Evolutionary conservation across 345 rosid species (phyloP).

Genomic region (Excoecaria agallocha): DNA sequence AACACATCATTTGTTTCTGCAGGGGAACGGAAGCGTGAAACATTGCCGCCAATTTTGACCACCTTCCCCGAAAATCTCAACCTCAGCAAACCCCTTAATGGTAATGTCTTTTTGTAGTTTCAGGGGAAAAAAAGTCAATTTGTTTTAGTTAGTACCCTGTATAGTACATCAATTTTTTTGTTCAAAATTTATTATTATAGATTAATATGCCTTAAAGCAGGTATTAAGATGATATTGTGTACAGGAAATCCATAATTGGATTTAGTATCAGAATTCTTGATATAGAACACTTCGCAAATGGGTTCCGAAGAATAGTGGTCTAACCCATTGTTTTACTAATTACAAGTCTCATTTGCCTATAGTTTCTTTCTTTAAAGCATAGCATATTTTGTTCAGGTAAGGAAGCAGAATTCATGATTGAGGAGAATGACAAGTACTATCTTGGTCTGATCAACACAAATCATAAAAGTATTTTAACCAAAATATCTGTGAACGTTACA

Average conservation of each 20-base stretch:
- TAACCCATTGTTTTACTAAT: not conserved
- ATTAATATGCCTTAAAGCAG: no score
- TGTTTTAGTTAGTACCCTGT: not conserved
- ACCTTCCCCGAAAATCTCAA: conserved; percentile 13
- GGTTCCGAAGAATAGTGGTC: not conserved
- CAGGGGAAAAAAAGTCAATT: no score
- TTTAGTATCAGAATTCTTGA: not conserved
- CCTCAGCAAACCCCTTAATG: conserved; percentile 23
- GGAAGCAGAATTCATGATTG: conserved; percentile 44
- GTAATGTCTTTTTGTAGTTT: conserved; percentile 20
- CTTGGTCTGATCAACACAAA: conserved; percentile 44
- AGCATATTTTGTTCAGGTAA: conserved; percentile 37
- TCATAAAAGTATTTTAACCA: conserved; percentile 36
- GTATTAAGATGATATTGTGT: no score
- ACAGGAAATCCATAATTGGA: not conserved
- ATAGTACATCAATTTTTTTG: not conserved
- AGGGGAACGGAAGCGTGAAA: conserved; percentile 46
- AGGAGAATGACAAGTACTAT: conserved; percentile 50
- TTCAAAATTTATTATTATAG: not conserved
- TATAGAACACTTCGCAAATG: not conserved
- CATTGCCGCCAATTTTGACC: conserved; percentile 31
- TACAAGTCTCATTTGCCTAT: not conserved
- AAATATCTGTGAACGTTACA: conserved; percentile 40
- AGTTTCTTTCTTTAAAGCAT: not conserved
- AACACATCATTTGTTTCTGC: conserved; percentile 10